Evolutionary conservation across 2,329 filamentous ascomycete species (phyloP), one percentile per base, ranked within the genome.

Genomic region (Penicillium griseofulvum): DNA sequence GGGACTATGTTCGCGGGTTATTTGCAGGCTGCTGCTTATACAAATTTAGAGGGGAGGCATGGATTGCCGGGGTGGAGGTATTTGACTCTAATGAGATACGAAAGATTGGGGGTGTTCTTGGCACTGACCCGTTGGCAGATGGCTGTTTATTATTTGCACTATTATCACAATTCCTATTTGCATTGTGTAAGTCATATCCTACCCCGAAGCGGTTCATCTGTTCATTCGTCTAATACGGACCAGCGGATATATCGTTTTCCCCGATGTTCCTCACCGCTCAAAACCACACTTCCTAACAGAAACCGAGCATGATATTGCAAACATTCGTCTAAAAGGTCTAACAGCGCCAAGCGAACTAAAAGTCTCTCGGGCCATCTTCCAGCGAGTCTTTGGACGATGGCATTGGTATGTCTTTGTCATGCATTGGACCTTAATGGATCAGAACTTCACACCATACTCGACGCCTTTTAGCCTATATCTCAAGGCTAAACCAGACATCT

Each of bases 381-480:
- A 54, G 19, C 68, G 74, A 2, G 74, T 76, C 7, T 67, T 76
- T 28, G 60, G 65, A 8, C 65, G 73, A 3, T 76, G 74, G 73
- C 74, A 76, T 55, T 75, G 68, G 60, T 76, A 76, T 52, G 59
- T 70, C 22, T 74, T 75, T 46, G 73, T 75, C 4, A 34, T 65
- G 3, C 69, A 74, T 34, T 76, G 73, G 74, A 60, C 54, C 8
- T 59, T 77, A 46, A 65, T 75, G 55, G 71, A 77, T 49, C 70
- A 74, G 54, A 76, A 74, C 52, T 69, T 72, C 37, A 61, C 69
- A 16, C 67, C 70, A 10, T 62, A 65, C 14, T 67, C 66, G 0
- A 64, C 69, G n/a, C 73, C 74, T 0, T 77, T 77, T 54, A 72
- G 68, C 9, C 62, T 77, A 2, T 78, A 77, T 54, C 68, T 78